Base-by-base conservation (phyloP, 495 filamentous ascomycete genomes). In the Patellaria atrata region DNA sequence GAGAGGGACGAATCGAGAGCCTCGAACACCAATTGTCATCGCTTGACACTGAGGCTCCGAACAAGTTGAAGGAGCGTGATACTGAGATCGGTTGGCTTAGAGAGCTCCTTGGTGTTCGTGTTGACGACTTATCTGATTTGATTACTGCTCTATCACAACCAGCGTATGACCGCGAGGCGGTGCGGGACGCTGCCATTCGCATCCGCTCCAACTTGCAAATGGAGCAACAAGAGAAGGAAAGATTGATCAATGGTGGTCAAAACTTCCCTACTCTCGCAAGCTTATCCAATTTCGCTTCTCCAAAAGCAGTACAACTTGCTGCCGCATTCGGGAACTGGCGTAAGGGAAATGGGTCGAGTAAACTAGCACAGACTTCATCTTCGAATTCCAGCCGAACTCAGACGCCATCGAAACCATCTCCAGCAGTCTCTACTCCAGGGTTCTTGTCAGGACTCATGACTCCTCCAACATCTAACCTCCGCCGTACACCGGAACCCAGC, bases 81-180 rank as follows among this genome's bases (percentile, higher is more conserved):
- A 82, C 80, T n/a, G 89, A 97, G 54, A 93, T 94, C 35, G 77
- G 59, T 33, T 96, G 91, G 89, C 68, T 96, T 7, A 82, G 89
- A 38, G 89, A 97, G 52, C 73, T 97, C 13, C 72, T 96, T 22
- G 82, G 77, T 15, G 82, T 94, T 15, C 76, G 89, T 20, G 73
- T 86, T 44, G 82, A 84, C 34, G 89, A 97, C 53, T 65, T 97
- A 2, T 73, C 85, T 40, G 89, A 97, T 48, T 85, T 97, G 35
- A 84, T 94, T 54, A 65, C 70, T 34, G 77, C 76, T 9, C 65
- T 96, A 20, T 74, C 75, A 6, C 60, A 73, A 34, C 79, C 84
- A 2, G 59, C 65, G 23, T 84, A 79, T 52, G 75, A 94, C 59
- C 65, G 68, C 22, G 68, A 79, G 40, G 66, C 69, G 11, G 77